Evolutionary conservation across 2,329 filamentous ascomycete species (phyloP), one percentile per base, ranked within the genome.

Genomic region (Grosmannia clavigera): DNA sequence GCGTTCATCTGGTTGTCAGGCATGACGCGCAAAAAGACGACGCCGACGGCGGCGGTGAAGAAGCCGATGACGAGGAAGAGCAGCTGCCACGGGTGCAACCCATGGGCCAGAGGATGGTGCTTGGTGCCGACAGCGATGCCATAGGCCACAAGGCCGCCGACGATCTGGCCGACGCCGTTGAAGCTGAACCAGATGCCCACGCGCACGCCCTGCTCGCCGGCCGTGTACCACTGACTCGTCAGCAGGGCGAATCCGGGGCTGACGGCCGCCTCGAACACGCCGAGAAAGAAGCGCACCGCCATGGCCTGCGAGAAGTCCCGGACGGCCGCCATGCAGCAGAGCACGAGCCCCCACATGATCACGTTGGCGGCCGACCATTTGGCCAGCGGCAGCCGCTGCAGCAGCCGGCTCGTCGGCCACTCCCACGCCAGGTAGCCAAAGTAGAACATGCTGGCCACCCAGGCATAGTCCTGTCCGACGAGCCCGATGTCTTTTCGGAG

Each of bases 161-260:
- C 57, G 51, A 75, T 73, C 64, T 74, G 72, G 1, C 69, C 73
- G 61, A 69, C 69, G 29, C 73, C 69, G 58, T 70, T 71, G 73
- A 85, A 87, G 57, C 75, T 79, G 71, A 87, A 88, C 86, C 86
- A 89, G 60, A 87, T 80, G 4, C 79, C 80, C 1, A 80, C 81
- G 10, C 86, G 74, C 0, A 76, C 73, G 1, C 81, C 83, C 71
- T 88, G 85, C 68, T 89, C 86, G 59, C 76, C 76, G 68, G 84
- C 84, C 1, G 86, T 88, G 66, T 88, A 90, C 85, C 85, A 89
- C 71, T 87, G 83, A 3, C 76, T 81, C 1, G 85, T 88, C 65
- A 89, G 78, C 1, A 89, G 74, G 0, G 83, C 81, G 65, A 88
- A 88, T 0, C 84, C 84, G 0, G 86, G 86, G 0, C 83, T 86